Conservation (phyloP, 1,284 basidiomycete genomes). For the Phylloporus gajari region DNA sequence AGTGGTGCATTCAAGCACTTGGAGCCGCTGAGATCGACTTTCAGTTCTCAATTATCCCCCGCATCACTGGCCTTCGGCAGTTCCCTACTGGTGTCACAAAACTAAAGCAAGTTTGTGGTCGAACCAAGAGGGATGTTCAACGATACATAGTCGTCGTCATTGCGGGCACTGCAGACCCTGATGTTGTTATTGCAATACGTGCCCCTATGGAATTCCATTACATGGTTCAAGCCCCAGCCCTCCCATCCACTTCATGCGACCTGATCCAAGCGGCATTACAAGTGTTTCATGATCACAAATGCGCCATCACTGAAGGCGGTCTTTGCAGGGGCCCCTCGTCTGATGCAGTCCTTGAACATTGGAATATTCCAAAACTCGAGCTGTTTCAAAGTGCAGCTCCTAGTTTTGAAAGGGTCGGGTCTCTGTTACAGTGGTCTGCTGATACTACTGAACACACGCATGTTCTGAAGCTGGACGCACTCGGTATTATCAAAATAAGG, state of each 20-base stretch:
- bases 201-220: neutral
- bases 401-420: neutral
- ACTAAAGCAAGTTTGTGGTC: neutral
- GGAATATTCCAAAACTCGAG: neutral
- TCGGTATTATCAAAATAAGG: too few relatives aligned
- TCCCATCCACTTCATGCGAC: neutral
- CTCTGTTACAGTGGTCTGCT: neutral
- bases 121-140: neutral
- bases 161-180: neutral
- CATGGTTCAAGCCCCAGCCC: neutral
- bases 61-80: neutral
- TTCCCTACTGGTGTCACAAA: neutral
- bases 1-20: neutral
- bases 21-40: neutral
- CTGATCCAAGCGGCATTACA: neutral
- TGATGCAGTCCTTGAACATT: too few relatives aligned
- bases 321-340: neutral
- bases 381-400: neutral
- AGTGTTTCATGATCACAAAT: neutral
- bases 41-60: neutral
- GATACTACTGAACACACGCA: neutral
- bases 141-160: neutral
- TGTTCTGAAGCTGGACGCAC: conserved; percentile 81
- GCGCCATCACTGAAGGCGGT: neutral
- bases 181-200: neutral